Evolutionary conservation across 352 stramenopile species (phyloP), one percentile per base, ranked within the genome.

Genomic region (Stephanocyclus meneghinianus): DNA sequence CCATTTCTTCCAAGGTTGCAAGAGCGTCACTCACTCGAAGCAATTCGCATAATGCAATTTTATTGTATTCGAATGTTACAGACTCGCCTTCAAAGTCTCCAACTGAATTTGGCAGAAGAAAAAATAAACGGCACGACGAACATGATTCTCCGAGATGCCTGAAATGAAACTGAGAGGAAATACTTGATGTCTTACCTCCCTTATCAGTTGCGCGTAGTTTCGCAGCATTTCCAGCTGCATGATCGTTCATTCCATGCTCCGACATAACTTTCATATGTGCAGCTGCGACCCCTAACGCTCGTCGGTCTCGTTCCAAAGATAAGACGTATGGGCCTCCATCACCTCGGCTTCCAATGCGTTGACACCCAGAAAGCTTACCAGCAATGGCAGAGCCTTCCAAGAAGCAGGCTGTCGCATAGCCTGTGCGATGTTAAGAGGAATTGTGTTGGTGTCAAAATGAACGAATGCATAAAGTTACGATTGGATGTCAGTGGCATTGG

Each of bases 351-450:
- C 83, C 78, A 57, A 37, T 30, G 1, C 35, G 42, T 45, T 68
- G 44, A 37, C 8, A 57, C n/a, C 48, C 64, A 55, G 68, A 75
- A 26, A 78, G 53, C 59, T 63, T 29, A 29, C 76, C 86, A 29
- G 82, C 84, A 68, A 86, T 85, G 0, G 72, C 21, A 16, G 83
- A 84, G 59, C 89, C 89, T 71, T 92, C 83, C 35, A 91, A 77
- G n/a, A 98, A 89, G 62, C 92, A 96, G 45, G 95, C 78, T 2
- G 95, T 96, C 6, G 94, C 96, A 87, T 98, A 98, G 32, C 32
- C 32, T 40, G 32, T 6, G 32, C 32, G 2, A 40, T 40, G 2
- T 40, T 40, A 7, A 40, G 32, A 2, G 32, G 32, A 40, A 7
- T 40, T 40, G 32, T 40, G 32, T 40, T 40, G 32, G 32, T n/a